phyloP scores from a whole-genome alignment of 2,329 filamentous ascomycete genomes.

The Alternaria infectoria region DNA sequence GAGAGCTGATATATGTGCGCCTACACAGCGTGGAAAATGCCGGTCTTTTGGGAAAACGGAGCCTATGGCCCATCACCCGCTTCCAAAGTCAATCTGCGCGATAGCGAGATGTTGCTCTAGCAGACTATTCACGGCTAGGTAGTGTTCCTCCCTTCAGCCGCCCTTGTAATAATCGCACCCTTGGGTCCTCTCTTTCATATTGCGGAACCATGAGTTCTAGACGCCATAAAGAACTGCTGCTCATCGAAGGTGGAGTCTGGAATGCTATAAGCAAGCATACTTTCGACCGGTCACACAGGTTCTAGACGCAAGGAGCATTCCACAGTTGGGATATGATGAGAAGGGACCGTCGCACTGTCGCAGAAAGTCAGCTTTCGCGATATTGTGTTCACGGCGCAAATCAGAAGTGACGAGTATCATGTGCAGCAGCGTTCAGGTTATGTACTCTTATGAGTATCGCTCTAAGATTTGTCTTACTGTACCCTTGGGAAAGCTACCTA shows the following conservation, averaged over 20 bases:
- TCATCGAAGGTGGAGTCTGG: neutral
- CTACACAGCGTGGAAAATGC: neutral
- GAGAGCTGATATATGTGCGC: neutral
- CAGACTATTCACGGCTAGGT: neutral
- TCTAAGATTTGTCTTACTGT: neutral
- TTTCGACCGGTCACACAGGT: neutral
- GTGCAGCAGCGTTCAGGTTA: neutral
- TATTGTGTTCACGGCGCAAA: too few relatives aligned
- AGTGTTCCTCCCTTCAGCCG: neutral
- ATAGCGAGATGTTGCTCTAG: neutral
- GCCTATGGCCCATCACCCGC: neutral
- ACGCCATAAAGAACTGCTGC: neutral
- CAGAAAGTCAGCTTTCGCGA: neutral
- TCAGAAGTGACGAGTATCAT: neutral
- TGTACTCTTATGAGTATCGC: neutral
- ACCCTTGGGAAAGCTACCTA: neutral
- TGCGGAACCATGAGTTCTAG: neutral
- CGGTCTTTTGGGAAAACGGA: neutral
- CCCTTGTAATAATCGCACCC: neutral
- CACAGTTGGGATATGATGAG: neutral
- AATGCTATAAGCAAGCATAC: neutral
- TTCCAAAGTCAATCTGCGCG: neutral
- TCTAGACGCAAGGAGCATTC: neutral
- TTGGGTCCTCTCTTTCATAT: neutral
- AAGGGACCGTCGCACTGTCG: neutral